These are phyloP conservation scores for Ustilago tritici DNA, from an alignment of 1,284 basidiomycete genomes.

Conservation along the genomic window DNA sequence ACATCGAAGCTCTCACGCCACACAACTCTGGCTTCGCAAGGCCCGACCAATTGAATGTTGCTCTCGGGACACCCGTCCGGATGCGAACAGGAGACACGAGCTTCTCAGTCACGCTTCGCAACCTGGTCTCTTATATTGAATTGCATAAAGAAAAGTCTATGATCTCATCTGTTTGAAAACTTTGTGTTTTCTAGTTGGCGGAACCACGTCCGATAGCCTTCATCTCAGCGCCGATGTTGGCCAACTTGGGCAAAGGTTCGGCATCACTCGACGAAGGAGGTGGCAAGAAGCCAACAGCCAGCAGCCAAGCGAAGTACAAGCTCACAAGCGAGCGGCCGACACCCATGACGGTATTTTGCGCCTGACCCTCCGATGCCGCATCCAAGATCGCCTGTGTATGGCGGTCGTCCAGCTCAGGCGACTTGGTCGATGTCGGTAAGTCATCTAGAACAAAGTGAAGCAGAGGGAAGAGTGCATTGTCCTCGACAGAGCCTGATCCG, in stretches of 20 bases:
- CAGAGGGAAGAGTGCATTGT: slow-evolving; percentile 96
- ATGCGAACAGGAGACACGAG: no score
- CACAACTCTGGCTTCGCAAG: no score
- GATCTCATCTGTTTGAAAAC: neutral
- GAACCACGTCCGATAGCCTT: slow-evolving; percentile 68
- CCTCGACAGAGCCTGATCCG: slow-evolving; percentile 73
- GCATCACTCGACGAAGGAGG: slow-evolving; percentile 31
- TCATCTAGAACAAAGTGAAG: slow-evolving; percentile 98
- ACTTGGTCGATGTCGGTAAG: slow-evolving; percentile 94
- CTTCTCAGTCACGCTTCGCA: neutral
- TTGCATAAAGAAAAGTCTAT: neutral
- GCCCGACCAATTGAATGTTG: no score
- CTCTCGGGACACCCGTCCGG: no score
- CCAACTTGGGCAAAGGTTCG: slow-evolving; percentile 58
- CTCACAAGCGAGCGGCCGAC: slow-evolving; percentile 85
- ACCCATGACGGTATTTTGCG: slow-evolving; percentile 74
- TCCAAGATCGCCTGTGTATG: slow-evolving; percentile 81
- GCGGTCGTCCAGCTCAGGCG: slow-evolving; percentile 87
- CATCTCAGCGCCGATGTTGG: slow-evolving; percentile 44
- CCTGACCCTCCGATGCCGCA: slow-evolving; percentile 71
- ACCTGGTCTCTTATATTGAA: neutral
- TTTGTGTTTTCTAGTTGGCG: slow-evolving; percentile 46
- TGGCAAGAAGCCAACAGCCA: slow-evolving; percentile 83
- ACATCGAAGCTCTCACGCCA: no score
- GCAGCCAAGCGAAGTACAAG: slow-evolving; percentile 92